Conservation (phyloP, 331 rosid species). For the Pyrus hybrid region DNA sequence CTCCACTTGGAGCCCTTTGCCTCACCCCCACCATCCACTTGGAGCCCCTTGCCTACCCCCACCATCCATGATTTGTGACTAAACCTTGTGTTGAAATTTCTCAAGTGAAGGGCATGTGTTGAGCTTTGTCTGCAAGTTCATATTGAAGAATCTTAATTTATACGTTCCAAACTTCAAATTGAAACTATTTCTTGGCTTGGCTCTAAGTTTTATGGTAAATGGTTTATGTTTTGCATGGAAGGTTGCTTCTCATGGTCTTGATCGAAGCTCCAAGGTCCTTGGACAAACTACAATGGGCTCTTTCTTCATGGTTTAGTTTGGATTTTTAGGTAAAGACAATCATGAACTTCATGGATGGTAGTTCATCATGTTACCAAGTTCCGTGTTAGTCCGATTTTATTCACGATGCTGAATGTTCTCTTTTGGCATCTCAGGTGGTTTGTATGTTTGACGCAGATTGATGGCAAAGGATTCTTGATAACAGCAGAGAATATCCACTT, state of each 20-base stretch:
- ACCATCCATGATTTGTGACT: background rate
- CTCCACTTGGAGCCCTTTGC: background rate
- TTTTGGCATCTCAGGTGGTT: background rate
- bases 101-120: background rate
- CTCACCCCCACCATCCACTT: no score
- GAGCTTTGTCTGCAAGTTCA: background rate
- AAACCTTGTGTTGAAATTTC: background rate
- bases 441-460: background rate
- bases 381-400: background rate
- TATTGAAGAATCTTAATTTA: background rate
- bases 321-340: slow-evolving; percentile 11
- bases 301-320: slow-evolving; percentile 64
- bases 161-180: background rate
- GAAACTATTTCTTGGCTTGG: background rate
- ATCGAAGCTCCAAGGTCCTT: slow-evolving; percentile 92
- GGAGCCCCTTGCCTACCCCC: no score
- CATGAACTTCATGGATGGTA: background rate
- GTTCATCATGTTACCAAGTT: no score
- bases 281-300: slow-evolving; percentile 86
- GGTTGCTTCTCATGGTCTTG: slow-evolving; percentile 99
- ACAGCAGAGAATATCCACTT: slow-evolving; percentile 1
- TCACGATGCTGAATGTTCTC: background rate
- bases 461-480: background rate
- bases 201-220: background rate
- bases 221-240: slow-evolving; percentile 13